A percentile compares a stretch with the other conserved stretches of the same genome.
Evolutionary conservation across 192 early-diverging fungal genomes (phyloP).

Genomic region (Coemansia sp.): DNA sequence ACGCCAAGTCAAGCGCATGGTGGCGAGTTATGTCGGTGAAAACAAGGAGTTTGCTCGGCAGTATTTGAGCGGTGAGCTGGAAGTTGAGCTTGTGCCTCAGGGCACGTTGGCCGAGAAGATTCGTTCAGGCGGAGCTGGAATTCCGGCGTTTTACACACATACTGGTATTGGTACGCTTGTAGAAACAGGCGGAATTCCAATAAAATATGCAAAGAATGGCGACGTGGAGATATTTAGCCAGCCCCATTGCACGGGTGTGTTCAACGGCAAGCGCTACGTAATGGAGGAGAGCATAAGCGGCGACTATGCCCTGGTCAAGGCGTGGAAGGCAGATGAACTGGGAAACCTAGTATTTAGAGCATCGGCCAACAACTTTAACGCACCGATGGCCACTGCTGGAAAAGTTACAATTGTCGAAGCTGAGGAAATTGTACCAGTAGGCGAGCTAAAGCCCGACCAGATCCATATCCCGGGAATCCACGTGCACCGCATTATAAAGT

Average conservation of each 20-base stretch:
- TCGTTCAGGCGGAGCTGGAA: constrained; percentile 72
- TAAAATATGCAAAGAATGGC: constrained; percentile 63
- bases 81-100: constrained; percentile 72
- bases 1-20: constrained; percentile 71
- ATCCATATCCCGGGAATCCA: constrained; percentile 73
- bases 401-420: constrained; percentile 71
- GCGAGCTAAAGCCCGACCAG: constrained; percentile 61
- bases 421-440: constrained; percentile 70
- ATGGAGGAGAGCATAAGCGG: constrained; percentile 72
- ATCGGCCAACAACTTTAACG: constrained; percentile 74
- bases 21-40: constrained; percentile 70
- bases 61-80: constrained; percentile 71
- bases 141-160: constrained; percentile 67
- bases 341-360: constrained; percentile 69
- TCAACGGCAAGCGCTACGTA: constrained; percentile 61
- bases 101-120: constrained; percentile 72
- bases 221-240: constrained; percentile 54
- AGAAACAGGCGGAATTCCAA: constrained; percentile 66
- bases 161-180: constrained; percentile 68
- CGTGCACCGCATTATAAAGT: constrained; percentile 66
- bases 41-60: constrained; percentile 76
- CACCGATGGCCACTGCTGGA: constrained; percentile 65
- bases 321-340: constrained; percentile 72
- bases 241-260: constrained; percentile 61
- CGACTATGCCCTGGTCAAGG: constrained; percentile 72